Evolutionary conservation across 495 filamentous ascomycete species (phyloP).

Genomic region (Parathielavia appendiculata): DNA sequence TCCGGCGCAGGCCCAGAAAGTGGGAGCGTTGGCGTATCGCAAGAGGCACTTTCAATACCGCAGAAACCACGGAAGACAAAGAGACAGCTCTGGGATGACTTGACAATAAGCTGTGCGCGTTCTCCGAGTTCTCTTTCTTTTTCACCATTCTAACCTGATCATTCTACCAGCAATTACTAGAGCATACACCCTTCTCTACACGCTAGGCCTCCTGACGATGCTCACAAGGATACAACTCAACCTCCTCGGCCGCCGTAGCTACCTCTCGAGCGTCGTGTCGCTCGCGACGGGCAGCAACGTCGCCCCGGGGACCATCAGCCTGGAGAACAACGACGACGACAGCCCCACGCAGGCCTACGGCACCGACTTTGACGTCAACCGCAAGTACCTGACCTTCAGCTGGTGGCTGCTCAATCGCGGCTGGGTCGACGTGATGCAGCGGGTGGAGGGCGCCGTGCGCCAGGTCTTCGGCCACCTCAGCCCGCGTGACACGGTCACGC

Average conservation of each 20-base stretch:
- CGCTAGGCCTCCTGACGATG: constrained; percentile 78
- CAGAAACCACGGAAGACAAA: constrained; percentile 69
- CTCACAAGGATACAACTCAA: constrained; percentile 96
- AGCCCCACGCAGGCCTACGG: constrained; percentile 73
- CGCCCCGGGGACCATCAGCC: constrained; percentile 57
- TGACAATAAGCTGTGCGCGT: constrained; percentile 84
- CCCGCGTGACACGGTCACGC: constrained; percentile 78
- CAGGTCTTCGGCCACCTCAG: constrained; percentile 80
- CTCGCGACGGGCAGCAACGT: constrained; percentile 61
- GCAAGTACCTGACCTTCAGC: constrained; percentile 88
- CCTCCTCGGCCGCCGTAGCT: constrained; percentile 88
- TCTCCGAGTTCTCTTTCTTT: not conserved
- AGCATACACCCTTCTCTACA: constrained; percentile 87
- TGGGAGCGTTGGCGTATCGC: constrained; percentile 35
- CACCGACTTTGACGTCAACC: constrained; percentile 89
- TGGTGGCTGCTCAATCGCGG: constrained; percentile 97
- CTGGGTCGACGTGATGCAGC: constrained; percentile 73
- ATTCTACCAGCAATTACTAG: constrained; percentile 75
- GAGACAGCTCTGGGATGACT: constrained; percentile 91
- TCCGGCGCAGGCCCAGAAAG: constrained; percentile 30
- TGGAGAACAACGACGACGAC: constrained; percentile 87
- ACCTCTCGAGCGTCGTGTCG: constrained; percentile 89
- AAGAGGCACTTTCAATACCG: constrained; percentile 32
- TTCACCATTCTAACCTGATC: constrained; percentile 22
- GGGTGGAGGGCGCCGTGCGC: constrained; percentile 72